These are phyloP conservation scores for Allium cepa DNA, from an alignment of 106 monocot species.

Conservation along the genomic window DNA sequence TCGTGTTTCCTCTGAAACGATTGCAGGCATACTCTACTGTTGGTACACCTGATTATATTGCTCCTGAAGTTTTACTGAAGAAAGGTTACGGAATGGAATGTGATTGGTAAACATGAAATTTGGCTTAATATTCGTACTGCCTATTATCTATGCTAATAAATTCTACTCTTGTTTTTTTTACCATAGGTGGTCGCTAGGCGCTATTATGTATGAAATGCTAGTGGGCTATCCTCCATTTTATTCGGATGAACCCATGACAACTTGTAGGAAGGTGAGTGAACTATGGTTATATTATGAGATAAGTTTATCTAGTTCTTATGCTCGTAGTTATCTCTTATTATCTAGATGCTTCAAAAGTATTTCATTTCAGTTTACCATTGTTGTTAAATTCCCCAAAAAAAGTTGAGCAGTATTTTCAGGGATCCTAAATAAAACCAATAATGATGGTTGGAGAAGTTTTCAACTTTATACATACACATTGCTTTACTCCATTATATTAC, in stretches of 20 bases:
- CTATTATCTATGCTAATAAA: background rate
- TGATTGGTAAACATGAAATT: constrained; percentile 9
- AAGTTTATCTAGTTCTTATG: too few species aligned
- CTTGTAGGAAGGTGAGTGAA: constrained; percentile 35
- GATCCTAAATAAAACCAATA: too few species aligned
- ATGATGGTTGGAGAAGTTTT: background rate
- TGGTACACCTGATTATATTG: constrained; percentile 26
- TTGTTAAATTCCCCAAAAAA: too few species aligned
- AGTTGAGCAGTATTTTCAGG: too few species aligned
- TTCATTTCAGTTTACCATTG: too few species aligned
- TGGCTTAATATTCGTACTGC: background rate
- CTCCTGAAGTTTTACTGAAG: constrained; percentile 23
- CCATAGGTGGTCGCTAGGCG: constrained; percentile 40
- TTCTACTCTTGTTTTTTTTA: constrained; percentile 4
- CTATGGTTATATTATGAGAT: background rate
- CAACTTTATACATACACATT: background rate
- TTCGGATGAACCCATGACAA: constrained; percentile 47
- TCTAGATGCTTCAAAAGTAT: too few species aligned
- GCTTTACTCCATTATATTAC: background rate
- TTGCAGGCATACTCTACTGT: constrained; percentile 20
- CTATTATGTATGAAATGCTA: constrained; percentile 29
- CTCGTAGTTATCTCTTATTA: too few species aligned
- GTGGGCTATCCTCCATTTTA: constrained; percentile 48
- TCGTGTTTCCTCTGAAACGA: background rate
- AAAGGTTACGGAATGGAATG: constrained; percentile 27